Base-by-base conservation (phyloP, 768 basidiomycete genomes). In the Kwoniella sp. region DNA sequence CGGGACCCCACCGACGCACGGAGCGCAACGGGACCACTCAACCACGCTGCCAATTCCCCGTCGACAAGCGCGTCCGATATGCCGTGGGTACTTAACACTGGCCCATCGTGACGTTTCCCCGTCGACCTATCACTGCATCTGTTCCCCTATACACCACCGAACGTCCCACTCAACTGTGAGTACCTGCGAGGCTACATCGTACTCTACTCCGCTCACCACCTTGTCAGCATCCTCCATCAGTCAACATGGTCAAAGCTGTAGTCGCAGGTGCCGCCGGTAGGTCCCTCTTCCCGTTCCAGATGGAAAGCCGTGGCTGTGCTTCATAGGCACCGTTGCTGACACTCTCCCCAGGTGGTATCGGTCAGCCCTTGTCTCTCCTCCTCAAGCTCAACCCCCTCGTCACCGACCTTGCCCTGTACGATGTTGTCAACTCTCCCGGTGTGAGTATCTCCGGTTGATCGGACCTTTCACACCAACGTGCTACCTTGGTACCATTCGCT, bases 251-350 rank as follows among this genome's bases (percentile, higher is more conserved):
- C 62, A 92, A 91, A 79, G 93, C 95, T 75, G 87, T 88, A 44
- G 92, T 99, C 56, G 88, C 95, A 75, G 93, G 93, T 67, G 95
- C 95, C 57, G 93, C 89, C 68, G 93, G 93, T 77, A 23, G 55
- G 78, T 76, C 22, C 27, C 34, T 52, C 31, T 34, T 55, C 25
- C 49, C 46, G 19, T 14, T 32, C 44, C 29, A 40, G 8, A 33
- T 23, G 23, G n/a, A n/a, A n/a, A n/a, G n/a, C n/a, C 19, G 34
- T 36, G 15, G 34, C 34, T 14, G 6, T 14, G 31, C 31, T 32
- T 15, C 31, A 8, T 32, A 32, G 9, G 31, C 5, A 38, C 19
- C 19, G 5, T 32, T 20, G 37, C 37, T 38, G 37, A 38, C 19
- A 5, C 15, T 38, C 5, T 38, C 12, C 22, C 25, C 53, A 77